Percentiles rank a stretch among this genome's conserved stretches.
Evolutionary conservation across 2,329 filamentous ascomycete genomes (phyloP).

Genomic region (Coniosporium tulheliwenetii): DNA sequence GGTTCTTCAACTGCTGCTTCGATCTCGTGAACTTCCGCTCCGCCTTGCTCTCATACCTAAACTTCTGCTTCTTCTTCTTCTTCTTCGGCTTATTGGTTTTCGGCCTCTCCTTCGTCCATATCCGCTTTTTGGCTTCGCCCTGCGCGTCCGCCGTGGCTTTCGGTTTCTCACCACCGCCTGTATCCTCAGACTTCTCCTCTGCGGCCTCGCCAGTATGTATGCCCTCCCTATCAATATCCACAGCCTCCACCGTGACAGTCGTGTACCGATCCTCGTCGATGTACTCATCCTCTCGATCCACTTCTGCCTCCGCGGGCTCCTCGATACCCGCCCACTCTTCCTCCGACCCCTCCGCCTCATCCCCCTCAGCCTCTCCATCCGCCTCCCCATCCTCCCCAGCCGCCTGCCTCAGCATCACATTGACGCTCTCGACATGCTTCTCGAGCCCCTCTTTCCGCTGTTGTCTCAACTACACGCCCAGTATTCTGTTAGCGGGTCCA

Average conservation of each 20-base stretch:
- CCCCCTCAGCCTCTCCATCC: constrained; percentile 16
- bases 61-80: constrained; percentile 85
- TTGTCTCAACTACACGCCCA: constrained; percentile 54
- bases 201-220: constrained; percentile 38
- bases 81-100: constrained; percentile 29
- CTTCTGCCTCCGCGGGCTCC: constrained; percentile 44
- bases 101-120: constrained; percentile 36
- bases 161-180: constrained; percentile 9
- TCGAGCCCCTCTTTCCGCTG: constrained; percentile 70
- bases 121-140: constrained; percentile 20
- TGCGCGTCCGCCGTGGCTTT: constrained; percentile 6
- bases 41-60: constrained; percentile 78
- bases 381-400: constrained; percentile 22
- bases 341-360: constrained; percentile 9
- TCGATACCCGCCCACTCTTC: constrained; percentile 25
- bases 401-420: constrained; percentile 50
- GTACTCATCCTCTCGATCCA: constrained; percentile 71
- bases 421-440: constrained; percentile 64
- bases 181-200: constrained; percentile 17
- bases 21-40: constrained; percentile 50
- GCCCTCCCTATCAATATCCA: constrained; percentile 63
- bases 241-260: constrained; percentile 82
- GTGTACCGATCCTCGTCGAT: constrained; percentile 93
- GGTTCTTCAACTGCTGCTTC: constrained; percentile 54
- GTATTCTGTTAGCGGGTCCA: too few relatives aligned